Conservation (phyloP, 75 land plant genomes). For the Cupressus sempervirens region DNA sequence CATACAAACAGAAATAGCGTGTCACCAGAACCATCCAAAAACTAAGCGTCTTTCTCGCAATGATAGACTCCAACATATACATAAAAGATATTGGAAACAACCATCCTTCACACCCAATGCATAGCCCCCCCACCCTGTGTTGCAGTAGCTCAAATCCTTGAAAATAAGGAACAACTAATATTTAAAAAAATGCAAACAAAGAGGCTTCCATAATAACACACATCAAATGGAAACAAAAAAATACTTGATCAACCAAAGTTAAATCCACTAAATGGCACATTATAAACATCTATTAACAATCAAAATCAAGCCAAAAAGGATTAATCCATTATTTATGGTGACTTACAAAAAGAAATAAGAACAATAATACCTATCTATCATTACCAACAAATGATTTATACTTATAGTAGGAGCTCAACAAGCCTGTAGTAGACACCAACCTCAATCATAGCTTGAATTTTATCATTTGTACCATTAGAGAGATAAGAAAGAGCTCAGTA, state of each 20-base stretch:
- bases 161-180: no score
- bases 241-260: constrained; percentile 19
- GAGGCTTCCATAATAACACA: not conserved
- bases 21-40: constrained; percentile 11
- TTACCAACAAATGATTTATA: not conserved
- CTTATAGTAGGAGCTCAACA: constrained; percentile 34
- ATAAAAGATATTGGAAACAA: not conserved
- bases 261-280: constrained; percentile 26
- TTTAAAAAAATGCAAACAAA: not conserved
- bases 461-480: constrained; percentile 80
- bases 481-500: constrained; percentile 68
- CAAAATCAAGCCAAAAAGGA: not conserved
- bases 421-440: constrained; percentile 64
- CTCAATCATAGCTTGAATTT: constrained; percentile 67
- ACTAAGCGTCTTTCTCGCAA: constrained; percentile 6
- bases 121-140: not conserved
- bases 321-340: not conserved
- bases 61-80: not conserved
- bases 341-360: not conserved
- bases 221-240: not conserved
- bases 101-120: not conserved
- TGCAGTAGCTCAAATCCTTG: constrained; percentile 1
- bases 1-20: constrained; percentile 10
- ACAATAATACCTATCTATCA: not conserved
- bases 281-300: not conserved